A percentile compares a stretch with the other conserved stretches of the same genome.
Evolutionary conservation across 306 rosid genomes (phyloP).

Genomic region (Leucaena leucocephala): DNA sequence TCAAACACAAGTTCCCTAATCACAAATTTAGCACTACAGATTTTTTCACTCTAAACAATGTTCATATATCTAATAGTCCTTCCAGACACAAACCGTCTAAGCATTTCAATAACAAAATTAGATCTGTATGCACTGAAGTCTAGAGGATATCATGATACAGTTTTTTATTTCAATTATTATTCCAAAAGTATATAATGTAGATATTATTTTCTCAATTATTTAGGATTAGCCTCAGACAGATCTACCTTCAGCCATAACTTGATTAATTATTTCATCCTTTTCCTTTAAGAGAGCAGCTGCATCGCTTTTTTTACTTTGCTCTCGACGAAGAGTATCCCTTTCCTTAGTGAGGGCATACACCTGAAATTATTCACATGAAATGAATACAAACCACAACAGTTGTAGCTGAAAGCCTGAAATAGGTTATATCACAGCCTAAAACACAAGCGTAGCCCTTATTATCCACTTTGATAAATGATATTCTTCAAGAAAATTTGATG

Average conservation of each 20-base stretch:
- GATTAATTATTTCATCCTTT: constrained; percentile 95
- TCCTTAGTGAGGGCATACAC: constrained; percentile 95
- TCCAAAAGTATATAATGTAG: not conserved
- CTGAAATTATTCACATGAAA: constrained; percentile 50
- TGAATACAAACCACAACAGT: constrained; percentile 22
- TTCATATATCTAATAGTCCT: not conserved
- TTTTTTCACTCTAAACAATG: not conserved
- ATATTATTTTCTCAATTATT: constrained; percentile 8
- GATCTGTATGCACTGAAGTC: constrained; percentile 13
- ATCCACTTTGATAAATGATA: constrained; percentile 31
- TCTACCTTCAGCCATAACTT: constrained; percentile 99
- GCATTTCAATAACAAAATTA: not conserved
- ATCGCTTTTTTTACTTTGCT: constrained; percentile 91
- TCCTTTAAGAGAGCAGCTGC: constrained; percentile 97
- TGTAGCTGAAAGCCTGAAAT: constrained; percentile 1
- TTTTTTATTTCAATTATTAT: not conserved
- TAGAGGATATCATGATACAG: constrained; percentile 20
- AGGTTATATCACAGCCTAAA: constrained; percentile 21
- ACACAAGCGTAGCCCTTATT: constrained; percentile 5
- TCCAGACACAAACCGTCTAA: not conserved
- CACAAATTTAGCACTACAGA: not conserved
- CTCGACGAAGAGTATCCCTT: constrained; percentile 94
- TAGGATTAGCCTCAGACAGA: constrained; percentile 21
- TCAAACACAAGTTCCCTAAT: not conserved
- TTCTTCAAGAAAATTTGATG: constrained; percentile 31